Conservation (phyloP, 1,139 yeast species). For the Suhomyces taliae region DNA sequence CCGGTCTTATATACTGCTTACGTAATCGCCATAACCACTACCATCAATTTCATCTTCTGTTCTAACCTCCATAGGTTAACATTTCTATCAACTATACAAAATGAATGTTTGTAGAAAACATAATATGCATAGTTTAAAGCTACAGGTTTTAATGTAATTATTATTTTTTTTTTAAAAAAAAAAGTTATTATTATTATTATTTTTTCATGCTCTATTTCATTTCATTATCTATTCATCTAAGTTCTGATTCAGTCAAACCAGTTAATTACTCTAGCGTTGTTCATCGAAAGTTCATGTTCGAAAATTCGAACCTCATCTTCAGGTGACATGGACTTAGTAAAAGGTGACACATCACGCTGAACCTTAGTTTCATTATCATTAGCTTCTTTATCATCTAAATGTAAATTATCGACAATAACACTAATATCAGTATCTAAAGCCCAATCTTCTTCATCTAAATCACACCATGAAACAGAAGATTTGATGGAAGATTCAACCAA, state of each 20-base stretch:
- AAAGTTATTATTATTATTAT: not conserved
- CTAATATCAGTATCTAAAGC: constrained; percentile 11
- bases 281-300: constrained; percentile 10
- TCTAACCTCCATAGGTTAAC: too few species aligned
- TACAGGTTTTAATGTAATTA: not conserved
- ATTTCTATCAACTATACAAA: too few species aligned
- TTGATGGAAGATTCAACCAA: constrained; percentile 31
- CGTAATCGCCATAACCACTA: too few species aligned
- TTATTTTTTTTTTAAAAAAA: not conserved
- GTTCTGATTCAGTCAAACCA: constrained; percentile 14
- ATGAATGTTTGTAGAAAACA: too few species aligned
- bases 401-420: constrained; percentile 7
- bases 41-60: too few species aligned
- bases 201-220: not conserved
- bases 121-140: too few species aligned
- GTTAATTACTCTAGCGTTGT: constrained; percentile 12
- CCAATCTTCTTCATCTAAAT: constrained; percentile 30
- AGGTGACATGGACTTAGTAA: constrained; percentile 5
- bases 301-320: constrained; percentile 8
- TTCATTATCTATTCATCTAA: not conserved
- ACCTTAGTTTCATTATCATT: not conserved
- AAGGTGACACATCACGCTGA: constrained; percentile 5
- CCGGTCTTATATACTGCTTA: too few species aligned
- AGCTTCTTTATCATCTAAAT: constrained; percentile 2
- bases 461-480: constrained; percentile 38